These are phyloP conservation scores for Jackrogersella multiformis DNA, from an alignment of 495 filamentous ascomycete species.

Conservation along the genomic window DNA sequence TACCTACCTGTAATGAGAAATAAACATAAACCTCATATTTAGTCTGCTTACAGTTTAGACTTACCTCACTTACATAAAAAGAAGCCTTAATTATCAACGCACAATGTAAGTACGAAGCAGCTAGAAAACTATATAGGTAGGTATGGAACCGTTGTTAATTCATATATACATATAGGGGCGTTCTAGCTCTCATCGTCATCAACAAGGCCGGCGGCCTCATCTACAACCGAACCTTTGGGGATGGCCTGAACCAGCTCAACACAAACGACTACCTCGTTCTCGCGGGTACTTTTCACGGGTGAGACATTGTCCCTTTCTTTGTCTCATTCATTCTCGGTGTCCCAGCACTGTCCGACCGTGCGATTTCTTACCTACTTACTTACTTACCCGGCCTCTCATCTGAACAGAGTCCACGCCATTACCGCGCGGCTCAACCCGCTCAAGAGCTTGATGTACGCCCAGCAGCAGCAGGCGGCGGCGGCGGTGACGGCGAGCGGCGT, in stretches of 20 bases:
- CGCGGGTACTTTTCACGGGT: slow-evolving; percentile 98
- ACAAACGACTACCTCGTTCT: slow-evolving; percentile 96
- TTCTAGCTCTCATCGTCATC: slow-evolving; percentile 94
- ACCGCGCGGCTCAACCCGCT: slow-evolving; percentile 78
- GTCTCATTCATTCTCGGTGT: slow-evolving; percentile 8
- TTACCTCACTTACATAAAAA: neutral
- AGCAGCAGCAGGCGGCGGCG: slow-evolving; percentile 57
- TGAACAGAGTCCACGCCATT: slow-evolving; percentile 83
- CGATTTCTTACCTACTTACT: slow-evolving; percentile 2
- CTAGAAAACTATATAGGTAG: too few species aligned
- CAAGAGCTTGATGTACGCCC: slow-evolving; percentile 39
- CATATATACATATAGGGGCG: slow-evolving; percentile 68
- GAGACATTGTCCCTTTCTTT: slow-evolving; percentile 27
- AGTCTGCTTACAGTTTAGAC: neutral
- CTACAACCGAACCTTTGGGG: slow-evolving; percentile 92
- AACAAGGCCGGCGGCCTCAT: slow-evolving; percentile 97
- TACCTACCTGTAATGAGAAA: slow-evolving; percentile 11
- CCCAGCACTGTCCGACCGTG: neutral
- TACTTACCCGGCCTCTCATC: neutral
- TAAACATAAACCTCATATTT: slow-evolving; percentile 8
- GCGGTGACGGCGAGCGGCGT: slow-evolving; percentile 44
- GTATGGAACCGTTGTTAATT: slow-evolving; percentile 20
- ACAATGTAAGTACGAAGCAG: slow-evolving; percentile 26
- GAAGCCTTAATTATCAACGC: neutral
- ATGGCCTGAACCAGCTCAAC: slow-evolving; percentile 80